Evolutionary conservation across 495 filamentous ascomycete genomes (phyloP), one percentile per base, ranked within the genome.

Genomic region (Aspergillus taichungensis): DNA sequence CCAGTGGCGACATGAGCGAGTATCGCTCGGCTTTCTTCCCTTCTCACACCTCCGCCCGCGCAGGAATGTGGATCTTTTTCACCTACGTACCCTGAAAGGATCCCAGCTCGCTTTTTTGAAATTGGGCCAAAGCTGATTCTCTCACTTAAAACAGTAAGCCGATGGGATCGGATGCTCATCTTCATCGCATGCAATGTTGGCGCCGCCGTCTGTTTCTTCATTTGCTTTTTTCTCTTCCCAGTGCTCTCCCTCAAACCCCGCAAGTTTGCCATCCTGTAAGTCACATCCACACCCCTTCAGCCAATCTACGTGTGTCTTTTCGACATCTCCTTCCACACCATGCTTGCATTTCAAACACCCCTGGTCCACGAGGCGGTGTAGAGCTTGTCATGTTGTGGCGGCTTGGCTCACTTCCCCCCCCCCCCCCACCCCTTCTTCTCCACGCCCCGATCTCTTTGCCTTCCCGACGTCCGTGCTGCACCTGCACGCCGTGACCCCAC

Each of bases 241-340:
- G 69, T 90, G 39, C 72, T 92, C 46, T 71, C 82, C 50, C 64
- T 84, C 50, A 83, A 74, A 67, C 92, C 92, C 46, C 76, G 85
- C 57, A 98, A 98, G 72, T 94, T 98, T 60, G 92, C 92, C 40
- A 85, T 94, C 47, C 64, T 98, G 92, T 96, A 81, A 83, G 91
- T 89, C 51, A 38, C 47, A 7, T 18, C 34, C 39, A 40, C 27
- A 41, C 37, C n/a, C 46, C 42, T 11, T 11, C 29, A 14, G 11
- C 39, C 47, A 34, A 50, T 42, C 30, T 34, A 14, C 37, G 30
- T 10, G 37, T 31, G 35, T 40, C 30, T 30, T 30, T 12, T 34
- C 13, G 41, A 27, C 11, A 31, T 14, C 29, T 32, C 34, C 27
- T 37, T 29, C 42, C 27, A 37, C 42, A 18, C 27, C 37, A 42